Base-by-base conservation (phyloP, 2,329 filamentous ascomycete species). In the Pseudocercospora cruenta region DNA sequence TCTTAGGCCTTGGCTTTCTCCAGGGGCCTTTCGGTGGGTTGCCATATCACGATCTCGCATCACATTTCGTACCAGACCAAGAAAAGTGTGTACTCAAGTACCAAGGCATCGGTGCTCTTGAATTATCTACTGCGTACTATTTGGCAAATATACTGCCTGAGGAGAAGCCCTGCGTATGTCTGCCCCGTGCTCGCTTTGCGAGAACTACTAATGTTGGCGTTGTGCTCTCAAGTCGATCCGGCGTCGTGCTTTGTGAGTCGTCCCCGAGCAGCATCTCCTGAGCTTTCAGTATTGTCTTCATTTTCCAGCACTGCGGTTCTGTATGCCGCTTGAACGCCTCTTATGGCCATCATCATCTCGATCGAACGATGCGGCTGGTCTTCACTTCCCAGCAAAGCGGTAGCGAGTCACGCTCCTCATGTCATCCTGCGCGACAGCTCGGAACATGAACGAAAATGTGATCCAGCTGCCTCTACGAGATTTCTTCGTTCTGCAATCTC, bases 281-380 rank as follows among this genome's bases (percentile, higher is more conserved):
- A 24, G 45, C 45, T 12, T 8, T 21, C n/a, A 24, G 4, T 22
- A 14, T 24, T 12, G 4, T 24, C 19, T 26, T 51, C 47, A 51
- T 51, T 12, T 51, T 51, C 21, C 47, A 26, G n/a, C 19, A 26
- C n/a, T 10, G 19, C 19, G 47, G 47, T 51, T 21, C 47, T 51
- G 51, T 16, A 39, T 39, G 36, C 36, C 14, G 36, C 36, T 39
- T 39, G 14, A 47, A 53, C 36, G 55, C 45, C 43, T 51, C 22
- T 19, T 36, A 43, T 58, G 49, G 39, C 22, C 61, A 47, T 47
- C 53, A 28, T 28, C 59, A 45, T 45, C 63, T 58, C 49, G 36
- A 65, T 62, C 53, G 57, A 45, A 45, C 9, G 36, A 59, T 24
- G 57, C 57, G 33, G 57, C 57, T 59, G 57, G 22, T n/a, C 16